Evolutionary conservation across 371 early-diverging fungal genomes (phyloP).

Genomic region (Mortierella sp.): DNA sequence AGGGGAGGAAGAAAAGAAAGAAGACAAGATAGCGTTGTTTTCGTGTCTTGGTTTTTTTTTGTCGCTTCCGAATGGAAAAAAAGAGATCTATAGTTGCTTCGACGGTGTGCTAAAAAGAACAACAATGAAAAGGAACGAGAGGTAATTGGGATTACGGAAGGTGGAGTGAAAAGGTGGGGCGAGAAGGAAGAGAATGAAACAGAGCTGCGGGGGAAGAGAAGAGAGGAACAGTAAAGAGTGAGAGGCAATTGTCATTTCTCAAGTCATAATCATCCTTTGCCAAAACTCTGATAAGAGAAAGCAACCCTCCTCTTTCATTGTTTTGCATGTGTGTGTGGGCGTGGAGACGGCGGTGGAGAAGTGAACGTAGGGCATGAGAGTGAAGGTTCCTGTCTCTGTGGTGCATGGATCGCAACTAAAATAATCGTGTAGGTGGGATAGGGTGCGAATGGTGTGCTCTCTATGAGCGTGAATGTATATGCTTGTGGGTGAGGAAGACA

Average conservation of each 20-base stretch:
- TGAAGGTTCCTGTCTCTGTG: neutral
- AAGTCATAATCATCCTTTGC: neutral
- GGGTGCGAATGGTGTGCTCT: neutral
- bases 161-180: neutral
- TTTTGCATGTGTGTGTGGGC: neutral
- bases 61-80: neutral
- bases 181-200: neutral
- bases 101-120: neutral
- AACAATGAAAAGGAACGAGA: neutral
- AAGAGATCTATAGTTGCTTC: neutral
- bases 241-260: neutral
- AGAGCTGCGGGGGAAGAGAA: neutral
- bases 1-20: neutral
- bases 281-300: neutral
- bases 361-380: neutral
- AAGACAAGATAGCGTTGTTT: neutral
- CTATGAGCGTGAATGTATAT: neutral
- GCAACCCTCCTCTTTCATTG: neutral
- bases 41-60: neutral
- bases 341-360: neutral
- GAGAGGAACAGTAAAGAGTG: neutral
- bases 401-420: conserved; percentile 3
- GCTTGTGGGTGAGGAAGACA: neutral
- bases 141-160: neutral
- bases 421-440: neutral